A percentile compares a stretch with the other conserved stretches of the same genome.
Conservation (phyloP, 495 filamentous ascomycete genomes). For the Talaromyces trachyspermus region DNA sequence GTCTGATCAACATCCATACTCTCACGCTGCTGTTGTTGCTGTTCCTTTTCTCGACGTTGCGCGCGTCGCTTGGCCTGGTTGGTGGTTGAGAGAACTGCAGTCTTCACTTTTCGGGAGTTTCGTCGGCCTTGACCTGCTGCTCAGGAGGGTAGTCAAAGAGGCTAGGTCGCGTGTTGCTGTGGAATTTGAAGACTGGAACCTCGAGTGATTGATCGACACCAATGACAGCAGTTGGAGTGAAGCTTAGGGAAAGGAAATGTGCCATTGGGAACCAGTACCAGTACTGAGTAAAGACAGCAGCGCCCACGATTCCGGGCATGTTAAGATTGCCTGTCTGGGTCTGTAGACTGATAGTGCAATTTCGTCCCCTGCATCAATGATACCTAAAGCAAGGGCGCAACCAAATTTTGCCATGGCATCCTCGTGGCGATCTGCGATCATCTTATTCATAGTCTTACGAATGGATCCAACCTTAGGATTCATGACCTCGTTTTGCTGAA, state of each 20-base stretch:
- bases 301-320: conserved; percentile 94
- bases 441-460: conserved; percentile 80
- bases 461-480: conserved; percentile 81
- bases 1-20: conserved; percentile 85
- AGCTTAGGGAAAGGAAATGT: conserved; percentile 91
- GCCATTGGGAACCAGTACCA: conserved; percentile 99
- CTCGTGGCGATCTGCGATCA: conserved; percentile 90
- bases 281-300: conserved; percentile 97
- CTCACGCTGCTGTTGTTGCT: conserved; percentile 62
- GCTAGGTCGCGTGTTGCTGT: conserved; percentile 88
- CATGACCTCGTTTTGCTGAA: conserved; percentile 95
- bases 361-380: conserved; percentile 98
- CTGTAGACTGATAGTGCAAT: conserved; percentile 95
- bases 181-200: conserved; percentile 91
- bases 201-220: conserved; percentile 89
- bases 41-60: conserved; percentile 62
- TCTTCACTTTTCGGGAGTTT: conserved; percentile 93
- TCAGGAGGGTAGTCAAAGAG: conserved; percentile 97
- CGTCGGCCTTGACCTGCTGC: conserved; percentile 87
- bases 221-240: conserved; percentile 90
- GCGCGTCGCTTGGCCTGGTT: conserved; percentile 93
- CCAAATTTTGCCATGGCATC: conserved; percentile 99
- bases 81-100: conserved; percentile 92
- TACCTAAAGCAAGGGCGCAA: conserved; percentile 85
- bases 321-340: conserved; percentile 97